phyloP scores from a whole-genome alignment of 306 rosid species.

The Castanospermum australe region DNA sequence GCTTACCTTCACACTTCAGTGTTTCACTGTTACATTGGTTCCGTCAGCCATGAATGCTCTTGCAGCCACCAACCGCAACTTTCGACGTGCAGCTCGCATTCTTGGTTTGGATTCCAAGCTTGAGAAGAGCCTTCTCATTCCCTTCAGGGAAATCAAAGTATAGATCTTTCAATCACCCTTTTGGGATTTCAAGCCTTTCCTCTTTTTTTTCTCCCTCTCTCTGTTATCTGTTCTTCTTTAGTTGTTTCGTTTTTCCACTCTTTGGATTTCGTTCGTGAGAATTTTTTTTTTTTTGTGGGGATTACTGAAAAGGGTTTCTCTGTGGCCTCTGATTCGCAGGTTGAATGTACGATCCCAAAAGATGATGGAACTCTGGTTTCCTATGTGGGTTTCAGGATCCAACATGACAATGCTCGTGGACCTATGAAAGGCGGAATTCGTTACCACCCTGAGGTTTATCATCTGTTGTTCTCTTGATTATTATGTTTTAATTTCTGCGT shows the following conservation, averaged over 20 bases:
- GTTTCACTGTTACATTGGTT: neutral
- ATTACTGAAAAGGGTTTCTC: neutral
- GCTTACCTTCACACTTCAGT: neutral
- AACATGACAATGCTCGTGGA: slow-evolving; percentile 86
- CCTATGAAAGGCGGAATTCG: slow-evolving; percentile 89
- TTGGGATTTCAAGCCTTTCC: neutral
- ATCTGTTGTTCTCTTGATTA: neutral
- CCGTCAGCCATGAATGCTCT: slow-evolving; percentile 62
- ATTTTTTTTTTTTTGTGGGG: neutral
- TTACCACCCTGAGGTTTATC: slow-evolving; percentile 70
- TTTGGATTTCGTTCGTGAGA: neutral
- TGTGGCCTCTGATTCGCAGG: slow-evolving; percentile 39
- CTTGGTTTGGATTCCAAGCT: slow-evolving; percentile 75
- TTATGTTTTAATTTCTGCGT: neutral
- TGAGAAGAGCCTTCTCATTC: slow-evolving; percentile 72
- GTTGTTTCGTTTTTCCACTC: neutral
- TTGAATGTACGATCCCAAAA: slow-evolving; percentile 76
- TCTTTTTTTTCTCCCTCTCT: neutral
- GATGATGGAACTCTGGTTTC: slow-evolving; percentile 73
- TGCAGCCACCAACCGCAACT: slow-evolving; percentile 72
- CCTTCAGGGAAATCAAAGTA: slow-evolving; percentile 75
- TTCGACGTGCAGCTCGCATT: slow-evolving; percentile 60
- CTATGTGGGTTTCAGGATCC: slow-evolving; percentile 73
- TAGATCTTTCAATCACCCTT: neutral
- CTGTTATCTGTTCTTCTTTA: neutral